Evolutionary conservation across 169 alveolate genomes (phyloP).

Genomic region (Theileria orientalis): DNA sequence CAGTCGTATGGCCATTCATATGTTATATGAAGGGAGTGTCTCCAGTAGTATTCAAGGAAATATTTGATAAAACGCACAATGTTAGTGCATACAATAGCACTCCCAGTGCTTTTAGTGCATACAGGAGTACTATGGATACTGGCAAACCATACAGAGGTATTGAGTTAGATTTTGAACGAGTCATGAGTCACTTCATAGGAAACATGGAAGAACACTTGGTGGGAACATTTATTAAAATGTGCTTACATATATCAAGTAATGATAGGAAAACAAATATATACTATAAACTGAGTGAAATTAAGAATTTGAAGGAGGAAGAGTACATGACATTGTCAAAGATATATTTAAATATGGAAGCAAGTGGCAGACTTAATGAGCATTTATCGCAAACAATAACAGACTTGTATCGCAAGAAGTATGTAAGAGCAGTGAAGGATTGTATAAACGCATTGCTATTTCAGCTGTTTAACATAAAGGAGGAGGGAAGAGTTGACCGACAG

Average conservation of each 20-base stretch:
- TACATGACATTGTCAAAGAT: neutral
- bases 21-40: constrained; percentile 7
- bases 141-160: no score
- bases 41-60: neutral
- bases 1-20: constrained; percentile 20
- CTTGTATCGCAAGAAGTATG: neutral
- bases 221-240: neutral
- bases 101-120: neutral
- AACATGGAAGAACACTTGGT: neutral
- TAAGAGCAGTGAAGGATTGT: neutral
- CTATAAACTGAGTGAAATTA: neutral
- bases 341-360: neutral
- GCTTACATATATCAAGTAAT: neutral
- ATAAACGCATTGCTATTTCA: constrained; percentile 6
- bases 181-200: neutral
- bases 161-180: neutral
- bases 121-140: neutral
- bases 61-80: constrained; percentile 10
- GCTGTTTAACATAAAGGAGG: neutral
- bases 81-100: neutral
- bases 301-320: neutral
- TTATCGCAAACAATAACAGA: neutral
- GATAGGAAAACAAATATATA: neutral
- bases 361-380: neutral
- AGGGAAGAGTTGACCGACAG: neutral